phyloP scores from a whole-genome alignment of 2,329 filamentous ascomycete genomes.

The Hymenoscyphus albidus region DNA sequence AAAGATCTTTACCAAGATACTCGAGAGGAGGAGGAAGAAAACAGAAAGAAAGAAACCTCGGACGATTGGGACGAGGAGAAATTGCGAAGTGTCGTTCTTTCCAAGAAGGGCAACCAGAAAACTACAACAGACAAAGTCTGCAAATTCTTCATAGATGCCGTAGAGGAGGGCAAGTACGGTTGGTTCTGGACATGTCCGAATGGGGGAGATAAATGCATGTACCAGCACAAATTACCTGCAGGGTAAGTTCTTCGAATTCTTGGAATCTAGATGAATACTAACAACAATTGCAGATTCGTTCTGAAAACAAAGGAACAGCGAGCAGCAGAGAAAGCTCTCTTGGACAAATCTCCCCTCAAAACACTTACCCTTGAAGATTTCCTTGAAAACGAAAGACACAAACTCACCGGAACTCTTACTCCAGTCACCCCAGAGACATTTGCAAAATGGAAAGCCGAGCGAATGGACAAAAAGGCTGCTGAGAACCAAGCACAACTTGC shows the following conservation, averaged over 20 bases:
- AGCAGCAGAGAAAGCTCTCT: constrained; percentile 87
- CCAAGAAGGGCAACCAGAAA: constrained; percentile 95
- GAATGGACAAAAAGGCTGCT: constrained; percentile 90
- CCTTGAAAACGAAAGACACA: constrained; percentile 92
- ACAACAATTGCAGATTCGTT: constrained; percentile 63
- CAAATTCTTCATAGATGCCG: constrained; percentile 96
- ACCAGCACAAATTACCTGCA: constrained; percentile 89
- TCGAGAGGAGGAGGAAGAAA: constrained; percentile 67
- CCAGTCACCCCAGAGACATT: constrained; percentile 92
- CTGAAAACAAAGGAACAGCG: constrained; percentile 97
- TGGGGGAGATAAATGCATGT: constrained; percentile 96
- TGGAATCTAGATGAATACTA: constrained; percentile 22
- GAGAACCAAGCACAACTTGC: constrained; percentile 86
- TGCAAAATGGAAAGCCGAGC: constrained; percentile 94
- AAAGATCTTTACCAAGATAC: constrained; percentile 85
- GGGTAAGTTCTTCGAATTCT: constrained; percentile 60
- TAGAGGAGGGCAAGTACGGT: constrained; percentile 97
- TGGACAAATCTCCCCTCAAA: constrained; percentile 93
- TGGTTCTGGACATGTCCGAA: constrained; percentile 99
- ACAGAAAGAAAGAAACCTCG: constrained; percentile 87
- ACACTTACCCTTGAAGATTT: constrained; percentile 97
- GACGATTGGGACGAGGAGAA: constrained; percentile 98
- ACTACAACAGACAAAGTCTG: constrained; percentile 98
- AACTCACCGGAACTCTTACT: constrained; percentile 84
- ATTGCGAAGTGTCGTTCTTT: constrained; percentile 81